phyloP scores from a whole-genome alignment of 208 protist genomes.

The Wallacemonas sp. region DNA sequence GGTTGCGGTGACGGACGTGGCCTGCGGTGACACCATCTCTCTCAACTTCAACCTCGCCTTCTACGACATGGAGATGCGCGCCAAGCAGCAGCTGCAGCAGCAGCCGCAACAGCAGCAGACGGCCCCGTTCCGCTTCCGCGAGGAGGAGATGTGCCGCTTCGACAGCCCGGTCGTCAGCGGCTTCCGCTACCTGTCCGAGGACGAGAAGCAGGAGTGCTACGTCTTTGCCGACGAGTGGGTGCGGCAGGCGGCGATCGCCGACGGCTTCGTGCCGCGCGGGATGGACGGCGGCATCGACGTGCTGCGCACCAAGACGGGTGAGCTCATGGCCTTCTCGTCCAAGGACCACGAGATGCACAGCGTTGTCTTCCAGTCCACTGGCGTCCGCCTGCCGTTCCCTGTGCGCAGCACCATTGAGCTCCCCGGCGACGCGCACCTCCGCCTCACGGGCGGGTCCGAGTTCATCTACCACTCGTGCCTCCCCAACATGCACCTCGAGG shows the following conservation, averaged over 20 bases:
- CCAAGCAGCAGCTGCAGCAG: neutral
- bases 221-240: conserved; percentile 77
- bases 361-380: conserved; percentile 70
- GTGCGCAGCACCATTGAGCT: conserved; percentile 81
- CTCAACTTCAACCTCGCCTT: conserved; percentile 75
- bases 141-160: conserved; percentile 22
- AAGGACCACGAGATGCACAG: conserved; percentile 39
- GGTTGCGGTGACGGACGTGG: conserved; percentile 50
- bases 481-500: conserved; percentile 81
- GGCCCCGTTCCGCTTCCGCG: conserved; percentile 3
- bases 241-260: conserved; percentile 63
- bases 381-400: conserved; percentile 74
- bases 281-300: conserved; percentile 58
- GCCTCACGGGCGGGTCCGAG: conserved; percentile 74
- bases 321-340: conserved; percentile 46
- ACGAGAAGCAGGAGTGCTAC: conserved; percentile 68
- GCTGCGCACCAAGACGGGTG: conserved; percentile 32
- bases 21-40: conserved; percentile 41
- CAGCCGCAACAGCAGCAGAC: neutral
- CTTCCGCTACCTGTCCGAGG: conserved; percentile 64
- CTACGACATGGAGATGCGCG: conserved; percentile 49
- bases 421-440: conserved; percentile 67
- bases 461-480: conserved; percentile 85
- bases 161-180: conserved; percentile 39
- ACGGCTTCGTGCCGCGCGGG: conserved; percentile 68